Evolutionary conservation across 78 protist genomes (phyloP), one percentile per base, ranked within the genome.

Genomic region (Cavenderia fasciculata): DNA sequence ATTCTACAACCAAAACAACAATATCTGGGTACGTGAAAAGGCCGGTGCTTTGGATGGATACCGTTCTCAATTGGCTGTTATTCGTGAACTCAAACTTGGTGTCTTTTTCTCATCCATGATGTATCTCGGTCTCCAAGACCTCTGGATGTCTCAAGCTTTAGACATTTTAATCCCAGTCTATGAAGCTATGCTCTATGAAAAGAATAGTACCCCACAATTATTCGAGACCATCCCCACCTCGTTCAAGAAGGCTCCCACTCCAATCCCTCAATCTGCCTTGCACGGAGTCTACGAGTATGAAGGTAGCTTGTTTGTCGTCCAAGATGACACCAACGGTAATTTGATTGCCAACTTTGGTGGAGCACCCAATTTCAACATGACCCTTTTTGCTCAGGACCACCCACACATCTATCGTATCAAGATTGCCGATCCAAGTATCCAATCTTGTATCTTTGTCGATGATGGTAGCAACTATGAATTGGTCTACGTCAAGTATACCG

Each of bases 391-490:
- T 41, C 52, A 51, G 12, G 78, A 82, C 43, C 57, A 69, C 44
- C 90, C 90, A 25, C 36, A 65, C 8, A 57, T 82, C 54, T 46
- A 49, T 23, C 38, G 90, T 34, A 52, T 82, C 34, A 65, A 82
- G 41, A 43, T 82, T 25, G 33, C 59, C 10, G 7, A 54, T 4
- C 18, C 90, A 2, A 14, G 7, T 1, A 6, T 6, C 7, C 68
- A 68, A 43, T 18, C 19, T 34, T 82, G 90, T 43, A 27, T 59
- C 44, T 82, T 23, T 57, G 61, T 49, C 5, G 71, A 47, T 2
- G 90, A 82, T 31, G 90, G 90, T 10, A n/a, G 41, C 16, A 68
- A 82, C 61, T 82, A 82, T 68, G 90, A 82, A 56, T 43, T 82
- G n/a, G 57, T 52, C 8, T 82, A 82, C 44, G 31, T 74, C 2